Conservation (phyloP, 345 rosid genomes). For the Aethionema arabicum region DNA sequence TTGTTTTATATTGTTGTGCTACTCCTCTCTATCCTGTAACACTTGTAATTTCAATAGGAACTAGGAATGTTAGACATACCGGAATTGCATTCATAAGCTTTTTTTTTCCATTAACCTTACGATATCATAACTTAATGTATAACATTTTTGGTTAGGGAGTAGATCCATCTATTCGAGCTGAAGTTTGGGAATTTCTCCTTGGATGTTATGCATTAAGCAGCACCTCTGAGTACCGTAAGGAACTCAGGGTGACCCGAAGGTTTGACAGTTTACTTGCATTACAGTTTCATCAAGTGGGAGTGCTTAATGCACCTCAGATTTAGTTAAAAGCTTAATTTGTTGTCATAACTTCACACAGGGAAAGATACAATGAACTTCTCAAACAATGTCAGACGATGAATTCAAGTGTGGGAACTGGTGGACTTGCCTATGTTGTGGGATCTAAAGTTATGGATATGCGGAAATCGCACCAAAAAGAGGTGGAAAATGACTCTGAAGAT, state of each 20-base stretch:
- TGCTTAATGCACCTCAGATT: not conserved
- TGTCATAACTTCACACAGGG: slow-evolving; percentile 46
- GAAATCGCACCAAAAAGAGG: slow-evolving; percentile 56
- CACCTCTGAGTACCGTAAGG: slow-evolving; percentile 63
- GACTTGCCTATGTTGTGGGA: slow-evolving; percentile 77
- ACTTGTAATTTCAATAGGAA: not conserved
- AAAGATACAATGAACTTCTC: slow-evolving; percentile 55
- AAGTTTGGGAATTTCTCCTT: slow-evolving; percentile 88
- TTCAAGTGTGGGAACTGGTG: slow-evolving; percentile 81
- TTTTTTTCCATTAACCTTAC: not conserved
- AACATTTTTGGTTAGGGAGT: slow-evolving; percentile 51
- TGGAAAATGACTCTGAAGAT: slow-evolving; percentile 39
- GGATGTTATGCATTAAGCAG: slow-evolving; percentile 72
- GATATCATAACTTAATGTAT: slow-evolving; percentile 1
- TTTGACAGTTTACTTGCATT: slow-evolving; percentile 30
- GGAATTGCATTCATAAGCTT: not conserved
- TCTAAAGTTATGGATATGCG: slow-evolving; percentile 90
- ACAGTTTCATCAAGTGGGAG: slow-evolving; percentile 4
- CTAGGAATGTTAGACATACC: not conserved
- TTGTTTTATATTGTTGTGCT: not conserved
- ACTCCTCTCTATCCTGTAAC: not conserved
- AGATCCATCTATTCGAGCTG: slow-evolving; percentile 76
- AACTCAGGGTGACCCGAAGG: slow-evolving; percentile 71
- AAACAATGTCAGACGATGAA: slow-evolving; percentile 76
- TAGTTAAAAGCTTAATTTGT: not conserved